Conservation (phyloP, 2,329 filamentous ascomycete species). For the Claviceps monticola region DNA sequence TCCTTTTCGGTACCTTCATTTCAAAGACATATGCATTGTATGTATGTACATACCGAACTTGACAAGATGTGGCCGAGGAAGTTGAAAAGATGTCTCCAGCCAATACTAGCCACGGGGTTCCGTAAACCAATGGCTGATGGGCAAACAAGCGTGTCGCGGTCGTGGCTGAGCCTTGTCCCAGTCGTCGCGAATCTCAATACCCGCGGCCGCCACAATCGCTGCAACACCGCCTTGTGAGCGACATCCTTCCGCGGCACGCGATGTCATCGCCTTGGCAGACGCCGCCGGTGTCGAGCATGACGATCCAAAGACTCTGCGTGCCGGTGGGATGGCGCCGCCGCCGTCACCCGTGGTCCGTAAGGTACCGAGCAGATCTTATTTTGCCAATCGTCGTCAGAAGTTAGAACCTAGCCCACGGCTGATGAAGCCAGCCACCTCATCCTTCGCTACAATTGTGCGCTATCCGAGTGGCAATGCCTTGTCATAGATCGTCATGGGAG, state of each 20-base stretch:
- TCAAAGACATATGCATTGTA: too few relatives aligned
- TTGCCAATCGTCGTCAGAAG: background rate
- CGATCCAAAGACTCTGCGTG: background rate
- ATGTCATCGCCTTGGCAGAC: background rate
- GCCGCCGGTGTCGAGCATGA: background rate
- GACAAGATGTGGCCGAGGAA: too few relatives aligned
- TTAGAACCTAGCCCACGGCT: background rate
- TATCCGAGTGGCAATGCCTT: background rate
- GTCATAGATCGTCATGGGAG: background rate
- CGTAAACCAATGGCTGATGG: too few relatives aligned
- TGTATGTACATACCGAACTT: too few relatives aligned
- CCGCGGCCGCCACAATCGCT: background rate
- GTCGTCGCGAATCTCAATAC: background rate
- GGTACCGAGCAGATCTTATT: background rate
- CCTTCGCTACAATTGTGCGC: background rate
- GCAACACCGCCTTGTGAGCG: background rate
- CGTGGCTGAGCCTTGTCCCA: background rate
- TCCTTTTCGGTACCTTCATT: too few relatives aligned
- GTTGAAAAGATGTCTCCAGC: too few relatives aligned
- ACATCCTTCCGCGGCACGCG: background rate
- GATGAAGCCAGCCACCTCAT: background rate
- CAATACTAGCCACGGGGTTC: too few relatives aligned
- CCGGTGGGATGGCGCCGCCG: conserved; percentile 1
- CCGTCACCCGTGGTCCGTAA: background rate
- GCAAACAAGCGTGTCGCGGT: background rate